Base-by-base conservation (phyloP, 1,284 basidiomycete species). In the Ceratobasidium sp. region DNA sequence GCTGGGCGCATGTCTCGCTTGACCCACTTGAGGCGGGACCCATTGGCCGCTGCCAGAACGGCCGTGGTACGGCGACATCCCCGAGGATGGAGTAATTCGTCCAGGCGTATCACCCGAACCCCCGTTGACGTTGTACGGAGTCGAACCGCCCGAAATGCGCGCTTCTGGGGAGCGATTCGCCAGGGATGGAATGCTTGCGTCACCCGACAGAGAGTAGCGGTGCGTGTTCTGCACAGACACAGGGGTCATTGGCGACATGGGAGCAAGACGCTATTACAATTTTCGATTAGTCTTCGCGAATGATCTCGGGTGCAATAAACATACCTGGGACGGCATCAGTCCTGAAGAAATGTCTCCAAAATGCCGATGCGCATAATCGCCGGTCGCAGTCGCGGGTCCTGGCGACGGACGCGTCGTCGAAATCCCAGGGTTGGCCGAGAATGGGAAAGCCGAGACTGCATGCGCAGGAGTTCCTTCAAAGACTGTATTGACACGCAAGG, bases 371-470 rank as follows among this genome's bases (percentile, higher is more conserved):
- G 66, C 66, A 26, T 69, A 69, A 69, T 69, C 66, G 41, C 66
- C 66, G 32, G 66, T 69, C 14, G 66, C 66, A 54, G 66, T 69
- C 41, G 66, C 66, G 23, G 66, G 66, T 28, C 66, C 66, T 69
- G 66, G 66, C 52, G 66, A 69, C 46, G 66, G 66, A 69, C 66
- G 66, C 66, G 66, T 69, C 54, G 66, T 69, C 23, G 66, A 69
- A 28, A 69, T 69, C 52, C 41, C 66, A 44, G 66, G 66, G 66
- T 69, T 69, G 43, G 66, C 66, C 66, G 66, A 69, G 43, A 69
- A 69, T 43, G 66, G 66, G 47, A 69, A 69, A 43, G 66, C 66
- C 41, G 66, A 69, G 52, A 69, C 66, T 26, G 66, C 66, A 16
- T 69, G 66, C 8, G 66, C 66, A 18, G 66, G 66, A n/a, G 54